Conservation (phyloP, 352 stramenopile genomes). For the Blastocystis hominis region DNA sequence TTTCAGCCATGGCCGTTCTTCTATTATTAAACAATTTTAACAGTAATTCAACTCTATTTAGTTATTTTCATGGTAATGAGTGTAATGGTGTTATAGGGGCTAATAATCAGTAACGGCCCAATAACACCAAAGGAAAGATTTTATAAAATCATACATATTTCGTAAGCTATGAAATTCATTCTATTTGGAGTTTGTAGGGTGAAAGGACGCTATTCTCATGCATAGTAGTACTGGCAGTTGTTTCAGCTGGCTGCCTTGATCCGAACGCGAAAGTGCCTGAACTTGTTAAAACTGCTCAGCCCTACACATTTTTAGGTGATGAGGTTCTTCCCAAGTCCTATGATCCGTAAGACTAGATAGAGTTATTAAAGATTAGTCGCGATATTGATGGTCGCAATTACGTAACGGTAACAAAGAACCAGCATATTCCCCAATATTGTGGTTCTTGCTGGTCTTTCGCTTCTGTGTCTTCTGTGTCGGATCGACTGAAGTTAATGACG, state of each 20-base stretch:
- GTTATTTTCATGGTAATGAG: no score
- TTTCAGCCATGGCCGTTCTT: no score
- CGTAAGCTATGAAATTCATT: constrained; percentile 13
- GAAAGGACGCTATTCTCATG: not conserved
- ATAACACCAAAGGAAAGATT: no score
- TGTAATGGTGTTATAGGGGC: no score
- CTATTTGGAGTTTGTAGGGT: constrained; percentile 56
- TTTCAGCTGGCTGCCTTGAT: constrained; percentile 28
- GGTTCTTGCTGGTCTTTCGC: constrained; percentile 77
- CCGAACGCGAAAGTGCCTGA: constrained; percentile 26
- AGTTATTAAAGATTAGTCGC: constrained; percentile 59
- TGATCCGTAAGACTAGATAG: not conserved
- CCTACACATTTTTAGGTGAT: not conserved
- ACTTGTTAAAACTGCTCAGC: constrained; percentile 9
- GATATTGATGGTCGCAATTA: constrained; percentile 83
- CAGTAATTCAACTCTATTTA: no score
- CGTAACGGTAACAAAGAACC: constrained; percentile 92
- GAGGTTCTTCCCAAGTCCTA: constrained; percentile 33
- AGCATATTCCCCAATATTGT: constrained; percentile 88
- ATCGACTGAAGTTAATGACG: constrained; percentile 62
- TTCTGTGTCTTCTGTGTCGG: constrained; percentile 58
- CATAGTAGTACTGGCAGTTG: constrained; percentile 58
- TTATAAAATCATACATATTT: not conserved
- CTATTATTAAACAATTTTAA: no score
- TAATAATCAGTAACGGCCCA: no score